Evolutionary conservation across 441 rosid species (phyloP), one percentile per base, ranked within the genome.

Genomic region (Euphorbia corollata): DNA sequence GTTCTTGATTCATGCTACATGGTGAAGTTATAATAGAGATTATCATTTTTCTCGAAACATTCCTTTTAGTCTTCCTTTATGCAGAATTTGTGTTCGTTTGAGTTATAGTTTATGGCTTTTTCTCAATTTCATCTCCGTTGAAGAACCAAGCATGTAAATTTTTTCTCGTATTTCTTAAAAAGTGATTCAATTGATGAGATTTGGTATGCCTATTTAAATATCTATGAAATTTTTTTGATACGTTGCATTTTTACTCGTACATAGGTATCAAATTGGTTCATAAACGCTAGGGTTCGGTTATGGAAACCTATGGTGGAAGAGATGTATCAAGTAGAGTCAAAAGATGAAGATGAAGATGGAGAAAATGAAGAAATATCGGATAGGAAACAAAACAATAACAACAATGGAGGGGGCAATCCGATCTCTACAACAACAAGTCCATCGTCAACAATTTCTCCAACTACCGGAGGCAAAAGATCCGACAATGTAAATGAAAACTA

Each of bases 241-340:
- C 32, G 32, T 27, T 4, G 32, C 32, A 27, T 27, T 27, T 27
- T 27, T 27, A 12, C 16, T 47, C 18, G 16, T 47, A 64, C 77
- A 19, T 76, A 87, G 94, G 89, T 88, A 6, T 88, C 91, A 43
- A 88, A 88, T 71, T 90, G 98, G 98, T 92, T 90, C 86, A 92
- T 92, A 41, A 92, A 92, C 74, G 98, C 97, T 20, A 92, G 98
- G 85, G 97, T 92, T 43, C 81, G 98, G 63, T 80, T 92, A 81
- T 92, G 98, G 98, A 92, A 92, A 74, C 98, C 98, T 58, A 90
- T 92, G 98, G 97, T 92, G 50, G 98, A 92, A 76, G 98, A 92
- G 55, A 92, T 92, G 97, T 93, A 93, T 78, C 96, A 93, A 73
- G 89, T 86, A 80, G 97, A 93, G 57, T 30, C 78, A 24, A 90